These are phyloP conservation scores for Floccularia luteovirens DNA, from an alignment of 768 basidiomycete species.

Conservation along the genomic window DNA sequence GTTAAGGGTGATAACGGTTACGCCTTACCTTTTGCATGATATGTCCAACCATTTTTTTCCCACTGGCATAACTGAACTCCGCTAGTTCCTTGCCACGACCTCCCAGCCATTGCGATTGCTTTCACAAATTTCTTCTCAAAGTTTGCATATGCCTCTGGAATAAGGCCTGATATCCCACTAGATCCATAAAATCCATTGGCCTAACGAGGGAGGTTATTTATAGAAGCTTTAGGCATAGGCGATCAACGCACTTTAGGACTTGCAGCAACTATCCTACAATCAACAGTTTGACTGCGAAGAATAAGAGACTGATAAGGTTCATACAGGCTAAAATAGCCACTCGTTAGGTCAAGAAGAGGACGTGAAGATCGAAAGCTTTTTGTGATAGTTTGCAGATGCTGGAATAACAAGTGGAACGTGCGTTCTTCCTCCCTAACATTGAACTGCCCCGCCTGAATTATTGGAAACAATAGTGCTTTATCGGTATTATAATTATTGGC, in stretches of 20 bases:
- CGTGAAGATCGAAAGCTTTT: slow-evolving; percentile 10
- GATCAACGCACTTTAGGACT: slow-evolving; percentile 66
- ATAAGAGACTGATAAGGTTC: slow-evolving; percentile 69
- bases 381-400: slow-evolving; percentile 26
- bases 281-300: slow-evolving; percentile 45
- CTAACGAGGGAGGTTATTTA: slow-evolving; percentile 26
- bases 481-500: slow-evolving; percentile 15
- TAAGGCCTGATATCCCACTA: slow-evolving; percentile 81
- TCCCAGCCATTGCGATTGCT: slow-evolving; percentile 44
- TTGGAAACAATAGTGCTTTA: slow-evolving; percentile 59
- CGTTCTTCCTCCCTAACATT: slow-evolving; percentile 81
- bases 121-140: slow-evolving; percentile 80
- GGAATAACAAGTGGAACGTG: slow-evolving; percentile 49
- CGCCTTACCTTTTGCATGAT: slow-evolving; percentile 88
- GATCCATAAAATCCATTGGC: slow-evolving; percentile 96
- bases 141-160: slow-evolving; percentile 92
- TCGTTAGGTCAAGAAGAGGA: slow-evolving; percentile 76
- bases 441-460: slow-evolving; percentile 89
- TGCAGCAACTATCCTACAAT: slow-evolving; percentile 74
- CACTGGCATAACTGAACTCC: slow-evolving; percentile 81
- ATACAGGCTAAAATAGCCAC: slow-evolving; percentile 91
- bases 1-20: background rate
- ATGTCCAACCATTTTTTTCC: slow-evolving; percentile 89
- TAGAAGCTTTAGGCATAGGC: background rate
- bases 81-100: slow-evolving; percentile 24